Percentiles rank a stretch among this genome's conserved stretches.
Evolutionary conservation across 192 early-diverging fungal genomes (phyloP).

Genomic region (Diversispora epigaea): DNA sequence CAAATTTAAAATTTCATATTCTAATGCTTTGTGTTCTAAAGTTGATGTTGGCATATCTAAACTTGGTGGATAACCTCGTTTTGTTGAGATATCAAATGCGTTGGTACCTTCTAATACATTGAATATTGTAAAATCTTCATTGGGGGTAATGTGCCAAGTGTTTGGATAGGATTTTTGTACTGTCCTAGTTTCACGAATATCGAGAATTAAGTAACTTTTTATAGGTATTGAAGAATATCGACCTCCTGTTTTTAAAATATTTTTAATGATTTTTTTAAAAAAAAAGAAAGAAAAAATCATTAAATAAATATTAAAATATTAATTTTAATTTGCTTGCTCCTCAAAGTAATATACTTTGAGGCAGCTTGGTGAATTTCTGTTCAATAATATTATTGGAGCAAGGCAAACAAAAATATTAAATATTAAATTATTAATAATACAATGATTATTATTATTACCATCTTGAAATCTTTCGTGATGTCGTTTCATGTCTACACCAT

Average conservation of each 20-base stretch:
- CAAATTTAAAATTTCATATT: conserved; percentile 16
- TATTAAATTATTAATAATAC: not conserved
- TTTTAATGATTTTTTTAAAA: not conserved
- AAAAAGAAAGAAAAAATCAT: not conserved
- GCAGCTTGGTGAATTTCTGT: too few species aligned
- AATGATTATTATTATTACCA: conserved; percentile 5
- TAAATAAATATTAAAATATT: not conserved
- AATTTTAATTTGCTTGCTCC: not conserved
- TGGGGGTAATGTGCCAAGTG: conserved; percentile 27
- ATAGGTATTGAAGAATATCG: conserved; percentile 25
- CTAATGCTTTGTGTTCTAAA: conserved; percentile 15
- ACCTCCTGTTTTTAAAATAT: conserved; percentile 22
- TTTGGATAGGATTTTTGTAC: conserved; percentile 20
- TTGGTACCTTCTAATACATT: not conserved
- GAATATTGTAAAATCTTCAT: conserved; percentile 20
- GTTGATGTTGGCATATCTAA: not conserved
- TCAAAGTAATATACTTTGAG: too few species aligned
- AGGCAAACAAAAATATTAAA: not conserved
- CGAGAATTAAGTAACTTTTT: conserved; percentile 22
- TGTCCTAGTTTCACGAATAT: conserved; percentile 28
- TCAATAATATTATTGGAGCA: too few species aligned
- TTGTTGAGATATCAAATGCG: not conserved
- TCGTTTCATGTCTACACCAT: conserved; percentile 30
- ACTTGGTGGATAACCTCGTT: not conserved
- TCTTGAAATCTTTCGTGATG: conserved; percentile 31